Evolutionary conservation across 108 stramenopile species (phyloP), one percentile per base, ranked within the genome.

Genomic region (Nitzschia sp.): DNA sequence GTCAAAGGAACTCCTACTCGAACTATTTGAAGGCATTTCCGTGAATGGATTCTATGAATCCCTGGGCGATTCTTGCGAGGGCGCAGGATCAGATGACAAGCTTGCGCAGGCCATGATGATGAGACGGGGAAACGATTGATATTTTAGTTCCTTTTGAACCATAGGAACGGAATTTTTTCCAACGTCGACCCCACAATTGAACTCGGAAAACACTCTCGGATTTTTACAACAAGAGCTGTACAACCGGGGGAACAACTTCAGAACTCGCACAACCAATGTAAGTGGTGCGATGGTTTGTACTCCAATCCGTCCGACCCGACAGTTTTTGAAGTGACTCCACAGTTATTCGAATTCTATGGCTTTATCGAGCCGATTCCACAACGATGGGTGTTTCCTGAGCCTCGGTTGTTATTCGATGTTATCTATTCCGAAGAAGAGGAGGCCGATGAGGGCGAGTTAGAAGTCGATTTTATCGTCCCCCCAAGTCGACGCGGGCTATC

Each of bases 311-410:
- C 23, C 23, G 18, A 21, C 11, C 13, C 21, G 13, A 11, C 1
- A 21, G 9, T 18, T 17, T 46, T 63, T 24, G 26, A 46, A 1
- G 62, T 46, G 2, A 63, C 62, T 2, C 62, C 62, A 26, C 62
- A 63, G 17, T 19, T 63, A 25, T 46, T 63, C 46, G 62, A 63
- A 17, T 32, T 46, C 1, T 63, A 63, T 29, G 62, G 62, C 21
- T 63, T 63, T 63, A 45, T 63, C 1, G 62, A 63, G 45, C 45
- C 28, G 1, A 26, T 46, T 1, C 62, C 62, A 17, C 62, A 63
- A 29, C 62, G 62, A 27, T 63, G 62, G 62, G 46, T 63, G 2
- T 6, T 63, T 63, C 62, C 62, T 8, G 17, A 2, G 18, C 13
- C 26, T 25, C 62, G 62, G 8, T 24, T 63, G 5, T 24, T 63